Evolutionary conservation across 495 filamentous ascomycete genomes (phyloP).

Genomic region (Penicillium argentinense): DNA sequence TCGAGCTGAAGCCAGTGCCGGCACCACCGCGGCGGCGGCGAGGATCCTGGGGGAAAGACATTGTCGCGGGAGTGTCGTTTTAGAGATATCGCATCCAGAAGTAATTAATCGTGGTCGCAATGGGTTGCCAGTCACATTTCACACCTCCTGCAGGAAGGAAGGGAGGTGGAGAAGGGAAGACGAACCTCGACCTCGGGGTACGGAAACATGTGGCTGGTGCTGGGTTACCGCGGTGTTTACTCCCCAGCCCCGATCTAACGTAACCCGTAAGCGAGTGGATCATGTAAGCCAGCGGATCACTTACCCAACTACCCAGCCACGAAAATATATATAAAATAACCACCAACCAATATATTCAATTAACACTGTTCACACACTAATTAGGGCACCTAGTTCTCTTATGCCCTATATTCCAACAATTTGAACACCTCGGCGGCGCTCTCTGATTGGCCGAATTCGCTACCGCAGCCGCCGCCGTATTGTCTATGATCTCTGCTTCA

Average conservation of each 20-base stretch:
- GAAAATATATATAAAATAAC: too few species aligned
- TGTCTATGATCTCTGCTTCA: too few species aligned
- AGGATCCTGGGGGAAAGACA: slow-evolving; percentile 73
- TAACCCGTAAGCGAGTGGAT: too few species aligned
- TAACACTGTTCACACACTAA: slow-evolving; percentile 6
- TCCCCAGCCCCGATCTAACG: too few species aligned
- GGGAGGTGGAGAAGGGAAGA: slow-evolving; percentile 25
- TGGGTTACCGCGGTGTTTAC: slow-evolving; percentile 22
- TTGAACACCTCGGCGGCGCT: too few species aligned
- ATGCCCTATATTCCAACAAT: too few species aligned
- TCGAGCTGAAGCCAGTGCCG: slow-evolving; percentile 53
- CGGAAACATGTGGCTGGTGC: slow-evolving; percentile 50
- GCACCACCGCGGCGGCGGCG: slow-evolving; percentile 57
- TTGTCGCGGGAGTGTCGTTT: slow-evolving; percentile 43
- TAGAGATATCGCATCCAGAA: slow-evolving; percentile 31
- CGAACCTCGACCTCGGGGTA: slow-evolving; percentile 34
- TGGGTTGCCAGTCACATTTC: slow-evolving; percentile 37
- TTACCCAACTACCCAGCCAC: too few species aligned
- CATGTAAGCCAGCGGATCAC: too few species aligned
- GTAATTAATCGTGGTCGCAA: slow-evolving; percentile 30
- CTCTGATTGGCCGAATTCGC: too few species aligned
- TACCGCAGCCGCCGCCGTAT: too few species aligned
- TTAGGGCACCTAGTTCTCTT: background rate
- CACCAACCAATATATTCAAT: too few species aligned
- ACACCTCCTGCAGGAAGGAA: slow-evolving; percentile 20